Evolutionary conservation across 176 grass and related monocot genomes (phyloP).

Genomic region (Melocanna baccifera): DNA sequence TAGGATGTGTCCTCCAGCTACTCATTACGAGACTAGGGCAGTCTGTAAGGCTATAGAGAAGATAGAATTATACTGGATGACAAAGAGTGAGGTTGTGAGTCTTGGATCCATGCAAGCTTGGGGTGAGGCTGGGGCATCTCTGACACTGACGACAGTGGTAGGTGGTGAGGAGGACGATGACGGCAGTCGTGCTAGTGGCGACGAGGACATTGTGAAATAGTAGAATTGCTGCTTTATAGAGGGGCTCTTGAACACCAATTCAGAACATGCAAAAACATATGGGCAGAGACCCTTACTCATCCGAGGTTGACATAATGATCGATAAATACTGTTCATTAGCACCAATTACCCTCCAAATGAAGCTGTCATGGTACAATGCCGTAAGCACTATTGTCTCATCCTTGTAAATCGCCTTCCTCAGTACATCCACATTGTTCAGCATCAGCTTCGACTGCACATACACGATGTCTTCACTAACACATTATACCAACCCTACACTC

Average conservation of each 20-base stretch:
- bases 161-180: too few species aligned
- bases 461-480: neutral
- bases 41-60: too few species aligned
- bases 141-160: too few species aligned
- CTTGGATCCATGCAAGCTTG: too few species aligned
- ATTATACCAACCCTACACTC: neutral
- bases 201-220: too few species aligned
- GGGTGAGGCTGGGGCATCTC: too few species aligned
- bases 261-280: neutral
- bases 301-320: constrained; percentile 73
- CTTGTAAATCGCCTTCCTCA: constrained; percentile 52
- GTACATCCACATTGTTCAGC: constrained; percentile 82
- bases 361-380: constrained; percentile 77
- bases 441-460: constrained; percentile 72
- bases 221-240: too few species aligned
- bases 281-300: constrained; percentile 45
- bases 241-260: neutral
- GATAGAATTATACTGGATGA: too few species aligned
- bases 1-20: too few species aligned
- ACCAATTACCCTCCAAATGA: constrained; percentile 88
- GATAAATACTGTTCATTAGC: constrained; percentile 80
- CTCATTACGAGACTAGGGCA: too few species aligned
- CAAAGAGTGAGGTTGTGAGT: too few species aligned
- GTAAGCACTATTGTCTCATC: constrained; percentile 69
- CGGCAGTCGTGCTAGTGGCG: rapidly evolving